Evolutionary conservation across 345 rosid species (phyloP).

Genomic region (Eucalyptus cloeziana): DNA sequence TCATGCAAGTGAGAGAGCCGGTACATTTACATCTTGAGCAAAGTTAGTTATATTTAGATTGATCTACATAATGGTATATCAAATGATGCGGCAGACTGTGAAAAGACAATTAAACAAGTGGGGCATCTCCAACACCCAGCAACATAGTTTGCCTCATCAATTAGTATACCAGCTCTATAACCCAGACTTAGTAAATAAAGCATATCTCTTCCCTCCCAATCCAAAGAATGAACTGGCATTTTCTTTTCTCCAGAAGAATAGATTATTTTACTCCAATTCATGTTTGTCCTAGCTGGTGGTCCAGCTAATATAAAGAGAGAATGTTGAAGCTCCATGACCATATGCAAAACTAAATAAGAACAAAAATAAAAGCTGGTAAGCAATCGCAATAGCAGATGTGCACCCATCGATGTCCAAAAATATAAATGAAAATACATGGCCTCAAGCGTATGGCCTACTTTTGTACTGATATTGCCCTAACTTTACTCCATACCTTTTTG

Average conservation of each 20-base stretch:
- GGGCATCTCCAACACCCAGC: background rate
- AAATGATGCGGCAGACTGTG: background rate
- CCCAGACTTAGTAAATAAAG: background rate
- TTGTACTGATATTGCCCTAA: constrained; percentile 17
- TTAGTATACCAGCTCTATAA: background rate
- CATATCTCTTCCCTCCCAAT: background rate
- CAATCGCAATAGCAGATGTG: background rate
- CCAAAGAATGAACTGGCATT: background rate
- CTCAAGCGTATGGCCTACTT: constrained; percentile 7
- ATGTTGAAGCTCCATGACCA: background rate
- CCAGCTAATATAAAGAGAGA: background rate
- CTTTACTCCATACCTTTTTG: constrained; percentile 32
- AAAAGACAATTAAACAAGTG: background rate
- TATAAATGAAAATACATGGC: background rate
- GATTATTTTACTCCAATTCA: background rate
- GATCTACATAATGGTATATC: background rate
- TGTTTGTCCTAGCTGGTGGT: background rate
- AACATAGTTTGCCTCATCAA: background rate
- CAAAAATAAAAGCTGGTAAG: background rate
- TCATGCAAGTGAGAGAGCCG: background rate
- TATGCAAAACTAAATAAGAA: background rate
- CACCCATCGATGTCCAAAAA: background rate
- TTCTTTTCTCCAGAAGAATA: background rate
- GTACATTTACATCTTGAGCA: background rate
- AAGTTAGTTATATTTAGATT: background rate